phyloP scores from a whole-genome alignment of 176 grass and related monocot genomes.

The Oryza brachyantha region DNA sequence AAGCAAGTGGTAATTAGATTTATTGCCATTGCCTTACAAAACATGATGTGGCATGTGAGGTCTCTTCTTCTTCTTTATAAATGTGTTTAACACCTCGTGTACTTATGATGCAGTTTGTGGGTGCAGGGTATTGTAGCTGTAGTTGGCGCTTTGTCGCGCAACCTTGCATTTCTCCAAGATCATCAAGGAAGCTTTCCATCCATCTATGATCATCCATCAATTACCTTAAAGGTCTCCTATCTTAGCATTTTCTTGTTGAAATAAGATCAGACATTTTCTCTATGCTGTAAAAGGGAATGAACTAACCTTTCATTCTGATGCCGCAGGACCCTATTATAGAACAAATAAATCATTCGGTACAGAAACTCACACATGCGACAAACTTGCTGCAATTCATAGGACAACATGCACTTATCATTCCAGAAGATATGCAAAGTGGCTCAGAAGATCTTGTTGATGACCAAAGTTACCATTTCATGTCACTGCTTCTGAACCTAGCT shows the following conservation, averaged over 20 bases:
- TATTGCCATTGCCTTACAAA: background rate
- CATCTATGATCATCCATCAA: constrained; percentile 89
- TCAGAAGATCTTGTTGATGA: constrained; percentile 58
- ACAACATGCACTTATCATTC: constrained; percentile 72
- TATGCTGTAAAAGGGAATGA: background rate
- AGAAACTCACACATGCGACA: constrained; percentile 78
- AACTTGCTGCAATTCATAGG: constrained; percentile 86
- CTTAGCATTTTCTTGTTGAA: background rate
- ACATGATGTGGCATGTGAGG: background rate
- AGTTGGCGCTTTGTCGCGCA: constrained; percentile 83
- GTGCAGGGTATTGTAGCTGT: constrained; percentile 89
- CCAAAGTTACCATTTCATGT: constrained; percentile 69
- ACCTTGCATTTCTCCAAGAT: constrained; percentile 79
- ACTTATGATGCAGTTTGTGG: constrained; percentile 12
- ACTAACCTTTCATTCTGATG: constrained; percentile 1
- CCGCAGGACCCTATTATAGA: constrained; percentile 90
- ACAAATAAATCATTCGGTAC: constrained; percentile 89
- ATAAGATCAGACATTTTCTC: background rate
- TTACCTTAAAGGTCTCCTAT: constrained; percentile 54
- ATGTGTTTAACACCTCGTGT: background rate
- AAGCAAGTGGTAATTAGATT: constrained; percentile 96
- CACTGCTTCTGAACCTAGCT: constrained; percentile 69
- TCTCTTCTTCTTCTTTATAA: background rate
- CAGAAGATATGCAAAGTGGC: constrained; percentile 40
- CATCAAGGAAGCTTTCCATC: constrained; percentile 63